Percentiles rank a stretch among this genome's conserved stretches.
Evolutionary conservation across 1,284 basidiomycete genomes (phyloP).

Genomic region (Ceratobasidium sp.): DNA sequence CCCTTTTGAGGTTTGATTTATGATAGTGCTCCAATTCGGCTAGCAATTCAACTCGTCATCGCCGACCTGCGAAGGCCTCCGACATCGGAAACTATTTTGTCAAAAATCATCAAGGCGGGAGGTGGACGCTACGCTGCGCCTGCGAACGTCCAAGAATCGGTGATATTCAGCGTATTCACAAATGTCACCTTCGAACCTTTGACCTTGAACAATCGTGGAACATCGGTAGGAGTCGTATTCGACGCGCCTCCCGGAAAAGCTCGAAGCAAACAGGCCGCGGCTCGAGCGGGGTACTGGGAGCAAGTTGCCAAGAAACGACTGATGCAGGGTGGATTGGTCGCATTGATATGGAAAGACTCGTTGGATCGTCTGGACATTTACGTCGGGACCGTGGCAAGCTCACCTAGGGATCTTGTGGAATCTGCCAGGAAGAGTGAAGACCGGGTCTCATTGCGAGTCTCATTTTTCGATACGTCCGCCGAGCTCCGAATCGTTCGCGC

Average conservation of each 20-base stretch:
- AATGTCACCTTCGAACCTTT: conserved; percentile 62
- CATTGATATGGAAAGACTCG: conserved; percentile 62
- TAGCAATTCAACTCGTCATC: conserved; percentile 63
- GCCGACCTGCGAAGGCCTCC: conserved; percentile 59
- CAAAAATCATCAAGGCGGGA: conserved; percentile 46
- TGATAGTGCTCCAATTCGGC: conserved; percentile 65
- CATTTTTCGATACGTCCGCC: conserved; percentile 67
- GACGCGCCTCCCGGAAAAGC: conserved; percentile 66
- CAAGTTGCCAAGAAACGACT: conserved; percentile 66
- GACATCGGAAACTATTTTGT: conserved; percentile 29
- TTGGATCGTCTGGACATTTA: conserved; percentile 56
- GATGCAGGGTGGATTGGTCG: conserved; percentile 69
- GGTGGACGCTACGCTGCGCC: conserved; percentile 54
- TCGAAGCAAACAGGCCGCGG: conserved; percentile 10
- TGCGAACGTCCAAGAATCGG: conserved; percentile 59
- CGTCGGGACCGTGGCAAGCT: conserved; percentile 65
- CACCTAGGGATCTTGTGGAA: conserved; percentile 60
- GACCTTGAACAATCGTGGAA: conserved; percentile 61
- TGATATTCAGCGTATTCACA: conserved; percentile 72
- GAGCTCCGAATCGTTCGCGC: conserved; percentile 63
- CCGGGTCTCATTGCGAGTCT: conserved; percentile 61
- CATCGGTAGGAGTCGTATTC: conserved; percentile 63
- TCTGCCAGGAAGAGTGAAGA: conserved; percentile 55
- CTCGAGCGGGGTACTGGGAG: conserved; percentile 67
- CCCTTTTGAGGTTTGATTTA: not conserved